These are phyloP conservation scores for Taphrina flavorubra DNA, from an alignment of 1,139 yeast species.

Conservation along the genomic window DNA sequence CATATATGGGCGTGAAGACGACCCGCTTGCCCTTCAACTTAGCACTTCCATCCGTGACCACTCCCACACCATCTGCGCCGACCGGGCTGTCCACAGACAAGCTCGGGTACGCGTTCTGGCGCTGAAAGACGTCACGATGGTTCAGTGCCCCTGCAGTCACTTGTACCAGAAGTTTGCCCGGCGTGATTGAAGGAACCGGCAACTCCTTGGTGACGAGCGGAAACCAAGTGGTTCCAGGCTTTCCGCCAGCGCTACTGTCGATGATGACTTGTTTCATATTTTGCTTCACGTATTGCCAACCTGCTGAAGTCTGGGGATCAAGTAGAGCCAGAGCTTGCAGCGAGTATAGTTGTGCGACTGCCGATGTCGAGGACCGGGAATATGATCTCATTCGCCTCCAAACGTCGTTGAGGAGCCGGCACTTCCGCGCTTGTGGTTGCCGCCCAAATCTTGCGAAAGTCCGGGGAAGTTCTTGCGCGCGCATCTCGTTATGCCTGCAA, in stretches of 20 bases:
- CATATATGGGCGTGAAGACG: conserved; percentile 44
- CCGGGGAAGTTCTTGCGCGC: background rate
- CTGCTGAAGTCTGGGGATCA: background rate
- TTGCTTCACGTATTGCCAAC: background rate
- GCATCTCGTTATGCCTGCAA: too few relatives aligned
- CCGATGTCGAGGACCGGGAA: background rate
- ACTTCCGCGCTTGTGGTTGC: too few relatives aligned
- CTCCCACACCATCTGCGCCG: conserved; percentile 47
- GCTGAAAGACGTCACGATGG: conserved; percentile 46
- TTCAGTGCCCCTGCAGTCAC: conserved; percentile 45
- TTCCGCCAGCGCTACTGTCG: conserved; percentile 37
- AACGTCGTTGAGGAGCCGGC: too few relatives aligned
- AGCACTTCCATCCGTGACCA: conserved; percentile 39
- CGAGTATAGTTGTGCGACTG: too few relatives aligned
- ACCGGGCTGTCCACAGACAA: conserved; percentile 43
- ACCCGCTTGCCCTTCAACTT: conserved; percentile 42
- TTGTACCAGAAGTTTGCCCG: conserved; percentile 43
- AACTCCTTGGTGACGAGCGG: conserved; percentile 36
- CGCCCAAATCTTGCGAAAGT: background rate
- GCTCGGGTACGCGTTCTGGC: conserved; percentile 46
- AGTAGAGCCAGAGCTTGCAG: background rate
- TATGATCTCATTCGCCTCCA: background rate
- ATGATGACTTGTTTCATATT: conserved; percentile 32
- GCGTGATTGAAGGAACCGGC: conserved; percentile 26
- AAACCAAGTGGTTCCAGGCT: conserved; percentile 44